Evolutionary conservation across 495 filamentous ascomycete genomes (phyloP), one percentile per base, ranked within the genome.

Genomic region (Articulospora tetracladia): DNA sequence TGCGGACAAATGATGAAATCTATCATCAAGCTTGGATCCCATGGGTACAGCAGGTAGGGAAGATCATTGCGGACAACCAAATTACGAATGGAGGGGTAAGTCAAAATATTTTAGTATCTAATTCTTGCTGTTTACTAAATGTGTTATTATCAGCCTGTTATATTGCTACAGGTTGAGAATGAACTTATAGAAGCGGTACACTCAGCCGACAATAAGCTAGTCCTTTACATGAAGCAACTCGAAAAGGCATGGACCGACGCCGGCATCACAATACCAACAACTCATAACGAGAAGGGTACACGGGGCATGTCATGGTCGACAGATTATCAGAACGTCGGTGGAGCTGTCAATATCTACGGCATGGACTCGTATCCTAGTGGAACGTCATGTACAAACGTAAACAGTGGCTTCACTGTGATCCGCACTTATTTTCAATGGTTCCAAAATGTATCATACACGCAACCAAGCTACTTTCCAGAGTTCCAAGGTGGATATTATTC

Each of bases 341-440:
- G 79, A 25, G 73, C 80, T 11, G 79, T 83, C 32, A 74, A 84
- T 65, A 68, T 85, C 17, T 84, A 83, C 58, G 80, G 78, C 3
- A 61, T 82, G 10, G 81, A 84, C 62, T 76, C 72, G 15, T 85
- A 84, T 64, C 81, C 82, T 1, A 77, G 79, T 25, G 80, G 82
- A 1, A 34, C 81, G 24, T 77, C 75, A 8, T 84, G 81, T 59
- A 79, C 74, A n/a, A 80, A 83, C 44, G 69, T 72, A 12, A 68
- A 79, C 27, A 66, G 72, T 15, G 79, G 77, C 1, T 83, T 81
- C 61, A 78, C 69, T 54, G 67, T 83, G 0, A 71, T 78, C n/a
- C 72, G 79, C 15, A 83, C 70, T 19, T 84, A 81, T 55, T 81
- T 79, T 55, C 74, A 83, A 58, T 84, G 79, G 81, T 84, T 84